Conservation (phyloP, 2,329 filamentous ascomycete species). For the Beauveria sp. region DNA sequence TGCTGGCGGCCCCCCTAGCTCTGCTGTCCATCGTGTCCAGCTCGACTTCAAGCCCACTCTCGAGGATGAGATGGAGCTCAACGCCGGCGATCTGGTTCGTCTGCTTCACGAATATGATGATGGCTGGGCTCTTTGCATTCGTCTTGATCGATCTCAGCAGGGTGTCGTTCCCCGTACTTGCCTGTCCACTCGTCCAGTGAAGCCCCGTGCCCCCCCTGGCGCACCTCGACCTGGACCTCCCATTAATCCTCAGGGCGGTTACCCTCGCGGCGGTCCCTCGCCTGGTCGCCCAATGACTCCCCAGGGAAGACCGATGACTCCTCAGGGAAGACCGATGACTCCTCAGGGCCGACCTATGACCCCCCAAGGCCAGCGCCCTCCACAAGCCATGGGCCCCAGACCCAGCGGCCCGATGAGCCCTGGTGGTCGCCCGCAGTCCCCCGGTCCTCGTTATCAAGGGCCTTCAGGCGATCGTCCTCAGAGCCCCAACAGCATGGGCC, state of each 20-base stretch:
- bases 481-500: constrained; percentile 34
- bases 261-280: constrained; percentile 21
- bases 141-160: constrained; percentile 82
- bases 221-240: constrained; percentile 45
- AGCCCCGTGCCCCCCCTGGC: constrained; percentile 58
- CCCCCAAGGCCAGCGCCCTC: constrained; percentile 28
- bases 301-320: constrained; percentile 32
- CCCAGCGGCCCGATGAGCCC: constrained; percentile 5
- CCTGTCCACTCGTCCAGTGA: constrained; percentile 84
- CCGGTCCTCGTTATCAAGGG: constrained; percentile 24
- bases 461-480: constrained; percentile 28
- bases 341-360: constrained; percentile 28
- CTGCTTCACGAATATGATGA: constrained; percentile 96
- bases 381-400: constrained; percentile 23
- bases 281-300: constrained; percentile 9
- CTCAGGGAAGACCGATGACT: constrained; percentile 31
- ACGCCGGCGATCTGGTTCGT: constrained; percentile 74
- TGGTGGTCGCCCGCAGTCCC: constrained; percentile 21
- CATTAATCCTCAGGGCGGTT: constrained; percentile 34
- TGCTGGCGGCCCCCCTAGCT: constrained; percentile 50
- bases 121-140: constrained; percentile 92
- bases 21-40: constrained; percentile 81
- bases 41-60: constrained; percentile 90
- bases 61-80: constrained; percentile 81
- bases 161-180: constrained; percentile 92